These are phyloP conservation scores for Tolypocladium ovalisporum DNA, from an alignment of 2,329 filamentous ascomycete genomes.

Conservation along the genomic window DNA sequence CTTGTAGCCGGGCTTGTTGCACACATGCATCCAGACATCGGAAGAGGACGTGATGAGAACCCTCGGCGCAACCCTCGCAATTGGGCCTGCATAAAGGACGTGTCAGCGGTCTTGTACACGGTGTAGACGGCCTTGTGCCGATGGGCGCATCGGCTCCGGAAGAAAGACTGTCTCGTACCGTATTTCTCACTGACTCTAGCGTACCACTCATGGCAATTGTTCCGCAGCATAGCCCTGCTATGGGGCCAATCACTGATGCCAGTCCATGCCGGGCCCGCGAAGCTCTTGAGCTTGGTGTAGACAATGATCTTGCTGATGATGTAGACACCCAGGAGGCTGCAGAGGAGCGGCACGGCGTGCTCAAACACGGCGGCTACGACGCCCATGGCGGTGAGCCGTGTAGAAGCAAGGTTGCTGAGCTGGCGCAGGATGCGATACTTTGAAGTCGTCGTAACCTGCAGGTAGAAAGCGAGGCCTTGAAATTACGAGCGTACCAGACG, in stretches of 20 bases:
- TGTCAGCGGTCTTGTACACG: not conserved
- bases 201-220: slow-evolving; percentile 14
- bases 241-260: slow-evolving; percentile 13
- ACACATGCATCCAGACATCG: slow-evolving; percentile 33
- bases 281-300: slow-evolving; percentile 9
- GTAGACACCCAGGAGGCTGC: not conserved
- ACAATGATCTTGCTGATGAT: not conserved
- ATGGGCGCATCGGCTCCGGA: not conserved
- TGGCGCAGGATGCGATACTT: not conserved
- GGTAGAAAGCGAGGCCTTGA: not conserved
- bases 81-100: slow-evolving; percentile 1
- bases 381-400: not conserved
- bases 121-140: not conserved
- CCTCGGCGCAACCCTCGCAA: slow-evolving; percentile 29
- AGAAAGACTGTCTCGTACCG: slow-evolving; percentile 4
- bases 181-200: slow-evolving; percentile 14
- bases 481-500: not conserved
- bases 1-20: slow-evolving; percentile 28
- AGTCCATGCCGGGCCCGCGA: slow-evolving; percentile 11
- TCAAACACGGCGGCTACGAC: not conserved
- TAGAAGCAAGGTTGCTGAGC: not conserved
- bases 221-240: slow-evolving; percentile 10
- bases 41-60: slow-evolving; percentile 37
- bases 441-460: not conserved
- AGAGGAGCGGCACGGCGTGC: not conserved